Evolutionary conservation across 2,329 filamentous ascomycete genomes (phyloP).

Genomic region (Colletotrichum sp.): DNA sequence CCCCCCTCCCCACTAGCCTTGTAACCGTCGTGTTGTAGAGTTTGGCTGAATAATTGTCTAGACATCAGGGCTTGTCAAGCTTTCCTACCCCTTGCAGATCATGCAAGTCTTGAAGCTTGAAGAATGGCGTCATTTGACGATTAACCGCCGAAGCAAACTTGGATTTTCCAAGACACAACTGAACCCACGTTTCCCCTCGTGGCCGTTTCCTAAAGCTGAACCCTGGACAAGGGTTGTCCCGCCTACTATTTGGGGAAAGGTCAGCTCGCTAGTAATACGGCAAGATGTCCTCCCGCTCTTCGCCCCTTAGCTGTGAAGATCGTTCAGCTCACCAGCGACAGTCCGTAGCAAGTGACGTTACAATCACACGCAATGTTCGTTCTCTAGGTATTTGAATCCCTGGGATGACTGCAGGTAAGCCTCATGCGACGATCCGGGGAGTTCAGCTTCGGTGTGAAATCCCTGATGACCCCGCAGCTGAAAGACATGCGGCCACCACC

Average conservation of each 20-base stretch:
- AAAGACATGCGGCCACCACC: neutral
- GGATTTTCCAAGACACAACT: neutral
- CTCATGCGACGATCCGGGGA: neutral
- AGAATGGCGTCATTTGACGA: conserved; percentile 2
- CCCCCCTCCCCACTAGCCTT: no score
- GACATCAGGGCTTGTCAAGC: neutral
- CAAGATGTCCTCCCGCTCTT: neutral
- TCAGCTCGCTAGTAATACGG: neutral
- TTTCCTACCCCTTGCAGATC: neutral
- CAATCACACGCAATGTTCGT: accelerated
- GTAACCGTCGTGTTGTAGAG: no score
- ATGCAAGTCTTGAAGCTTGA: neutral
- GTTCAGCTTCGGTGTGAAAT: neutral
- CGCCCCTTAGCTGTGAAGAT: neutral
- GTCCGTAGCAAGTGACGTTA: neutral
- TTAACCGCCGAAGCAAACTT: neutral
- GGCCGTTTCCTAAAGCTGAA: neutral
- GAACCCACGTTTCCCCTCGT: neutral
- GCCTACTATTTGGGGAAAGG: neutral
- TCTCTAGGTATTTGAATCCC: neutral
- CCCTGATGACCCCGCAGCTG: neutral
- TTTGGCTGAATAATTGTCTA: neutral
- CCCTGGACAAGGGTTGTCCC: neutral
- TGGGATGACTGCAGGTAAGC: neutral
- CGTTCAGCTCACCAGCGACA: neutral